Evolutionary conservation across 805 yeast species (phyloP), one percentile per base, ranked within the genome.

Genomic region (Pichia sporocuriosa): DNA sequence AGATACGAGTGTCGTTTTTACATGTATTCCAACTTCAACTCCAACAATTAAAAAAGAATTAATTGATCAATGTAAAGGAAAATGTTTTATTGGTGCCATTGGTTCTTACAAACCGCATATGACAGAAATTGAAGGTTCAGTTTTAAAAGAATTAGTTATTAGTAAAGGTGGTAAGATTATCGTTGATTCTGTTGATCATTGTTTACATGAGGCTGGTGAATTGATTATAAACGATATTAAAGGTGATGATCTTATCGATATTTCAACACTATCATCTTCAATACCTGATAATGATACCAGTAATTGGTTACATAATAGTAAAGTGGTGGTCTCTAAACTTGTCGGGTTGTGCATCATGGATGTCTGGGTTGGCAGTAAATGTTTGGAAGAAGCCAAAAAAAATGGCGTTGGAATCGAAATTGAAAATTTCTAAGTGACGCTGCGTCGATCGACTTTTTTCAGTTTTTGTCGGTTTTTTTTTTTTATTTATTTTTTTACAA

Each of bases 311-410:
- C 47, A 46, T 6, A 44, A 50, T 10, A 46, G 52, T 30, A 59
- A 64, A 16, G 51, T 77, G 21, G 67, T 72, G 1, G 54, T 79
- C 2, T 69, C 65, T 39, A 80, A 79, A 53, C 57, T 79, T 17
- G 85, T 79, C 6, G 85, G 86, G 0, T 58, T 79, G 30, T 72
- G 81, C 39, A 71, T 78, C 22, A 79, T 80, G 84, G 85, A 80
- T 52, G 63, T 77, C 4, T 59, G 72, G 22, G 68, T 77, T 10
- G 84, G 77, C 1, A 62, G 68, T 23, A 57, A 61, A 20, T 55
- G 77, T 22, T 47, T 72, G 26, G 45, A 57, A 3, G 45, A 44
- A 27, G 66, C 69, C 11, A 47, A 39, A 11, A 23, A 37, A n/a
- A 26, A 34, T 23, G 46, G 50, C 4, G 15, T 61, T n/a, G 73